Evolutionary conservation across 441 rosid genomes (phyloP), one percentile per base, ranked within the genome.

Genomic region (Geranium incanum): DNA sequence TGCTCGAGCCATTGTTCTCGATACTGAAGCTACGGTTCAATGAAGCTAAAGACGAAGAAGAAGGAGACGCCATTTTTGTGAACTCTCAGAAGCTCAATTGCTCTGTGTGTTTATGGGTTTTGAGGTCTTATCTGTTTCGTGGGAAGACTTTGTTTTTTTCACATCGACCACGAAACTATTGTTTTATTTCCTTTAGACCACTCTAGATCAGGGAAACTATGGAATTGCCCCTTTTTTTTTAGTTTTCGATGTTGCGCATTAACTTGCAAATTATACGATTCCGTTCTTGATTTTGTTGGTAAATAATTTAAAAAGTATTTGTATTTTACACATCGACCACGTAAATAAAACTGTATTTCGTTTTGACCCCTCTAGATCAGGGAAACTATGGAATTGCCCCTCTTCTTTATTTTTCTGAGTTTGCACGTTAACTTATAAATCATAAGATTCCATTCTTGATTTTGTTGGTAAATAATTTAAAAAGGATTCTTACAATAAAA

Each of bases 1-100:
- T 57, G 75, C 3, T 71, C 66, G 39, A 3, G 78, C 78, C 21
- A 69, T 38, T 41, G 75, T 71, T 55, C 75, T 43, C 15, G 41
- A 12, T 36, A 13, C 41, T 16, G 11, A n/a, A 1, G 39, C 43
- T 0, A 66, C 8, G 12, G 45, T 13, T 36, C 68, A 11, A 66
- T 48, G 55, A 48, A 3, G 0, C 33, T 23, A 23, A 23, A 23
- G 33, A 23, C 33, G 33, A 48, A 13, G n/a, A 12, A 48, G 55
- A 7, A 6, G 52, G 3, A 1, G 55, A 48, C n/a, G 55, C 55
- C 55, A 48, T 48, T 48, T 48, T 48, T 3, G 55, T 13, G 7
- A 2, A 48, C 55, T 48, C 55, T 48, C 55, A 8, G 55, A 0
- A 8, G 0, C n/a, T 48, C 55, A 15, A 57, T 41, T 12, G 28